Evolutionary conservation across 306 rosid species (phyloP).

Genomic region (Pueraria montana): DNA sequence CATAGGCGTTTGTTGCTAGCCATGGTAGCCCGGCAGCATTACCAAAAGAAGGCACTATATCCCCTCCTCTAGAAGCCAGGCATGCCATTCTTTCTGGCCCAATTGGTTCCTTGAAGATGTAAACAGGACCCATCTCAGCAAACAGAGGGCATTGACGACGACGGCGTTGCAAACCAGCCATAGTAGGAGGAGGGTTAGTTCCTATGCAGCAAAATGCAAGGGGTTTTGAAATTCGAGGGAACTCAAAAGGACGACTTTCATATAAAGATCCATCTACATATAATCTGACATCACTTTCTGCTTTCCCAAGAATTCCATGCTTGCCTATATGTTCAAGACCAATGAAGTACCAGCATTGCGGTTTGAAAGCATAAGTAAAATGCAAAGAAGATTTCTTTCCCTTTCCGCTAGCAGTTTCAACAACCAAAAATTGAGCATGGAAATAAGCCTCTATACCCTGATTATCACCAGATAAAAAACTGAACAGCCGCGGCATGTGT

Average conservation of each 20-base stretch:
- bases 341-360: slow-evolving; percentile 98
- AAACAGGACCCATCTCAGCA: slow-evolving; percentile 99
- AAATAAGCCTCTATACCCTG: slow-evolving; percentile 99
- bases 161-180: slow-evolving; percentile 99
- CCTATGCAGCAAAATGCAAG: slow-evolving; percentile 99
- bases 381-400: slow-evolving; percentile 96
- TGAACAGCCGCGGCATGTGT: slow-evolving; percentile 97
- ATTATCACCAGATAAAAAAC: slow-evolving; percentile 96
- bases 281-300: slow-evolving; percentile 93
- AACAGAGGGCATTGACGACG: slow-evolving; percentile 99
- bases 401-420: slow-evolving; percentile 93
- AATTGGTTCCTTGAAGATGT: slow-evolving; percentile 95
- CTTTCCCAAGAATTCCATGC: slow-evolving; percentile 94
- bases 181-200: slow-evolving; percentile 99
- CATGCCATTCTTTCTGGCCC: slow-evolving; percentile 92
- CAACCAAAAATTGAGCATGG: slow-evolving; percentile 98
- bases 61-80: slow-evolving; percentile 96
- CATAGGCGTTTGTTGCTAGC: slow-evolving; percentile 78
- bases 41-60: slow-evolving; percentile 92
- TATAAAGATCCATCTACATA: slow-evolving; percentile 91
- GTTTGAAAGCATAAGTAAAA: slow-evolving; percentile 97
- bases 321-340: slow-evolving; percentile 95
- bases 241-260: slow-evolving; percentile 96
- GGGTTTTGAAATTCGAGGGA: slow-evolving; percentile 95
- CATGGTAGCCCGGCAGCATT: slow-evolving; percentile 95